These are phyloP conservation scores for Pichia paraexigua DNA, from an alignment of 805 yeast species.

Conservation along the genomic window DNA sequence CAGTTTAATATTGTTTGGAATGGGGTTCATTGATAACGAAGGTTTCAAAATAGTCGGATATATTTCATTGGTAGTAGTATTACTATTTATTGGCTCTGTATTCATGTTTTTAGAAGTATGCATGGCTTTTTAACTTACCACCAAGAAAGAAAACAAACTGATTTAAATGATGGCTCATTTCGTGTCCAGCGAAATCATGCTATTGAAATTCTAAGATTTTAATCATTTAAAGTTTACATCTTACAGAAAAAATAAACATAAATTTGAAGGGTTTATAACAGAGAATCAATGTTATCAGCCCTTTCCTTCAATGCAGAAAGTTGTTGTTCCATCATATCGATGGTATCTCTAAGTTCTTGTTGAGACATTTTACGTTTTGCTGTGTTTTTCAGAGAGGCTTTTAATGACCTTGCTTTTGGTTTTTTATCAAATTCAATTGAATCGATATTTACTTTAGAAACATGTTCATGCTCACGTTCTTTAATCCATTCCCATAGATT, in stretches of 20 bases:
- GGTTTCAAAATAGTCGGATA: not conserved
- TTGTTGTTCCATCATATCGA: conserved; percentile 36
- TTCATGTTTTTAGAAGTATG: not conserved
- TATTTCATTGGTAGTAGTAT: not conserved
- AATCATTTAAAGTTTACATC: not conserved
- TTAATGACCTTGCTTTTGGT: not conserved
- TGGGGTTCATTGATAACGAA: not conserved
- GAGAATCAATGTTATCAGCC: not conserved
- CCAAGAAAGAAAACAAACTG: not conserved
- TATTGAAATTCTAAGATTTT: not conserved
- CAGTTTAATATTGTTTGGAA: conserved; percentile 30
- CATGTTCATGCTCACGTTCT: conserved; percentile 6
- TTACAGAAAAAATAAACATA: not conserved
- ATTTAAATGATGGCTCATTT: not conserved
- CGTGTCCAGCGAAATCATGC: not conserved
- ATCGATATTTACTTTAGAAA: not conserved
- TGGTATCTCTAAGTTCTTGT: conserved; percentile 41
- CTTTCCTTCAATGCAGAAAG: conserved; percentile 27
- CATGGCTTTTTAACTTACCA: not conserved
- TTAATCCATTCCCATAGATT: conserved; percentile 70
- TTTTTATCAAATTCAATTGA: not conserved
- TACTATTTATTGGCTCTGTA: not conserved
- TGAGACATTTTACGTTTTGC: conserved; percentile 17
- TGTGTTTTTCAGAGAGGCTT: conserved; percentile 1
- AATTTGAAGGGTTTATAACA: not conserved